Evolutionary conservation across 1,284 basidiomycete species (phyloP), one percentile per base, ranked within the genome.

Genomic region (Xerocomus cyaneibrunnescens): DNA sequence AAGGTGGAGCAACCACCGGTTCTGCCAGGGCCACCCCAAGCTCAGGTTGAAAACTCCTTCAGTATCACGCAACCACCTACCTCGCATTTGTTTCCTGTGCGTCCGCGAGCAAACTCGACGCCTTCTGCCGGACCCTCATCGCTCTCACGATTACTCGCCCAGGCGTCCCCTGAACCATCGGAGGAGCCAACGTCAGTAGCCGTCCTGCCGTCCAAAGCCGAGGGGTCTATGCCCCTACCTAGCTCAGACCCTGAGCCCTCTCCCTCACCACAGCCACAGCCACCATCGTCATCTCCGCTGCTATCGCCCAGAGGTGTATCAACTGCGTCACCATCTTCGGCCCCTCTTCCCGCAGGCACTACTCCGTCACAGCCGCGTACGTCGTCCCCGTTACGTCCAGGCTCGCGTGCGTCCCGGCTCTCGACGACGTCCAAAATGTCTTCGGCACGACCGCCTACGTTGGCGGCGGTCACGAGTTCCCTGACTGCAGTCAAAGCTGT

Each of bases 81-180:
- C 31, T 83, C 84, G 1, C 82, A 79, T 52, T 71, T 84, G 34
- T 85, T 86, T 63, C 81, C 84, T 16, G 67, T 73, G 17, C 80
- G 85, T 10, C 70, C 76, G n/a, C 76, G 86, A 35, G 71, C 84
- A n/a, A 84, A 79, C 57, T 85, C 85, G 7, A 82, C 82, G 8
- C 84, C 85, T 16, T 74, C 76, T 16, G 81, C 81, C 5, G 82
- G 87, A 6, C 87, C 83, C 1, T 89, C 87, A 7, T 89, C 87
- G 5, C 72, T 90, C 54, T 89, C 87, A 14, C 79, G 85, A 31
- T 72, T 90, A 7, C 73, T 90, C 22, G 88, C 87, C 1, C 87
- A 90, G 58, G 88, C 87, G 14, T 72, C 76, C 7, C 62, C 71
- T 10, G 80, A 83, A 46, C 58, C 49, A 25, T 22, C 48, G 23